Conservation (phyloP, 208 protist genomes). For the Leishmania lainsoni region DNA sequence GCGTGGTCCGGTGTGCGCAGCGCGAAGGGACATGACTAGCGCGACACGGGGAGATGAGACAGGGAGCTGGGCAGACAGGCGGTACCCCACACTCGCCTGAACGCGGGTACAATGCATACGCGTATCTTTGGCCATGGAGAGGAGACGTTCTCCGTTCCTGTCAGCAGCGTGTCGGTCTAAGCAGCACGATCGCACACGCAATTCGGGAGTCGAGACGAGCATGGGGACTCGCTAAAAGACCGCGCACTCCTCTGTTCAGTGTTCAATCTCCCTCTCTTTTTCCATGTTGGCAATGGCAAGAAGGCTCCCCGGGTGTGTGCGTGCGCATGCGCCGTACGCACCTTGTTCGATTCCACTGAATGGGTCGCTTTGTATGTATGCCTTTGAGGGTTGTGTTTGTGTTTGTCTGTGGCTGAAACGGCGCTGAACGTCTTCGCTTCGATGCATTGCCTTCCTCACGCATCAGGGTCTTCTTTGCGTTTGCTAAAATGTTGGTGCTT, state of each 20-base stretch:
- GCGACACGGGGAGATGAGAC: not conserved
- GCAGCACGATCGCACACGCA: not conserved
- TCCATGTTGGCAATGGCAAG: not conserved
- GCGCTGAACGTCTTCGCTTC: no score
- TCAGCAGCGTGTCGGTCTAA: not conserved
- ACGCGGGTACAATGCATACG: not conserved
- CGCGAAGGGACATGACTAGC: not conserved
- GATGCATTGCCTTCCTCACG: not conserved
- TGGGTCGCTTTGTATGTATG: not conserved
- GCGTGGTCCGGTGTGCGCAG: not conserved
- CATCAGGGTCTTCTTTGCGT: not conserved
- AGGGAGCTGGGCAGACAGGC: not conserved
- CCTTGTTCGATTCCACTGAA: not conserved
- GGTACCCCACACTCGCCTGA: no score
- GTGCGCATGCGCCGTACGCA: not conserved
- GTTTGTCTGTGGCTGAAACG: no score
- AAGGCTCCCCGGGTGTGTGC: not conserved
- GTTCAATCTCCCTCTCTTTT: not conserved
- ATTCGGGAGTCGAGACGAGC: not conserved
- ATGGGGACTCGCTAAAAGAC: not conserved
- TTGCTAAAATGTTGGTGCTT: not conserved
- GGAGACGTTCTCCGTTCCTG: not conserved
- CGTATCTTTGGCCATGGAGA: not conserved
- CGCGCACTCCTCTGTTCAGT: not conserved
- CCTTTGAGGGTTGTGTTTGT: not conserved